A percentile compares a stretch with the other conserved stretches of the same genome.
phyloP scores from a whole-genome alignment of 2,329 filamentous ascomycete species.

The Calonectria ilicicola region DNA sequence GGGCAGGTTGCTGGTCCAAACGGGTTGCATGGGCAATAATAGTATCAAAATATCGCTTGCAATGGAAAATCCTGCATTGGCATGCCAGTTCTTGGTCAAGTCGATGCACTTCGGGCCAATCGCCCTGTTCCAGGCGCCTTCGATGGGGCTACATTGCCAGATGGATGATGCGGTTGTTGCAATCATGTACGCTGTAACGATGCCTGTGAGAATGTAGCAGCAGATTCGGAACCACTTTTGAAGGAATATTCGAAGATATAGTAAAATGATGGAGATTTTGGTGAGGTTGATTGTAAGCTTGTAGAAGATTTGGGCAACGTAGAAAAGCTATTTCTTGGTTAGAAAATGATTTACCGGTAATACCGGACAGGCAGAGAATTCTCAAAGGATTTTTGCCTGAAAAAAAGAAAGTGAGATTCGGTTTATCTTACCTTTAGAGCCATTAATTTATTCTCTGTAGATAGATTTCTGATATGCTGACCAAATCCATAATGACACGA shows the following conservation, averaged over 20 bases:
- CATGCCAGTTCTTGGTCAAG: slow-evolving; percentile 60
- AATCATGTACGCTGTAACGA: slow-evolving; percentile 60
- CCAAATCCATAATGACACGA: slow-evolving; percentile 57
- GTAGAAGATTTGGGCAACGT: slow-evolving; percentile 64
- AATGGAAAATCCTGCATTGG: slow-evolving; percentile 61
- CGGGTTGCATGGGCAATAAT: slow-evolving; percentile 58
- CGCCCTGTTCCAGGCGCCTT: slow-evolving; percentile 58
- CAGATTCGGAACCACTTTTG: slow-evolving; percentile 58
- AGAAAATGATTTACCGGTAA: background rate
- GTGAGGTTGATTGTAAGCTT: slow-evolving; percentile 66
- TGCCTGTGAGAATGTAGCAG: slow-evolving; percentile 54
- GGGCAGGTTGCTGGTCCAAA: slow-evolving; percentile 59
- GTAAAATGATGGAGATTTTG: slow-evolving; percentile 63
- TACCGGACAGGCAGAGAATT: background rate
- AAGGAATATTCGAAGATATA: slow-evolving; percentile 67
- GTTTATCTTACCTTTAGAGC: slow-evolving; percentile 49
- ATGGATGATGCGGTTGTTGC: slow-evolving; percentile 59
- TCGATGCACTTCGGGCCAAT: slow-evolving; percentile 58
- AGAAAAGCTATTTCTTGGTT: slow-evolving; percentile 57
- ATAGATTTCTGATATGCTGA: slow-evolving; percentile 52
- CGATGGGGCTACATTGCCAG: slow-evolving; percentile 63
- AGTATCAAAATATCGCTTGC: slow-evolving; percentile 60
- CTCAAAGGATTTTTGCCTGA: background rate
- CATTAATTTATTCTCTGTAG: slow-evolving; percentile 48
- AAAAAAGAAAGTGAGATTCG: background rate